Evolutionary conservation across 2,329 filamentous ascomycete species (phyloP), one percentile per base, ranked within the genome.

Genomic region (Exophiala oligosperma): DNA sequence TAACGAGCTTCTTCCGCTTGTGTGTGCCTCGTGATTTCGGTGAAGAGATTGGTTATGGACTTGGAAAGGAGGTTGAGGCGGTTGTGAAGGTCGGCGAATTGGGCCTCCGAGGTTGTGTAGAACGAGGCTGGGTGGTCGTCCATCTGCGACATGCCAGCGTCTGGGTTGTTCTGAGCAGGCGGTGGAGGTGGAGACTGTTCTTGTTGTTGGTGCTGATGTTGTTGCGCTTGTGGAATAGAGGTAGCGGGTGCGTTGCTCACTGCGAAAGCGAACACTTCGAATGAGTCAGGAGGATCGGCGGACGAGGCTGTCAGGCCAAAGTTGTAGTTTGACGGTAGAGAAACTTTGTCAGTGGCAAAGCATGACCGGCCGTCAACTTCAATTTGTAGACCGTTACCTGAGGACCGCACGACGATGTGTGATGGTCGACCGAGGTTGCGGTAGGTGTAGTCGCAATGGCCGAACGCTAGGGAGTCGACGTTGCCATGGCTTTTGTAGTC

Each of bases 271-370:
- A 92, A 94, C 65, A 96, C 74, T 75, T 99, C 94, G 69, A 97
- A 96, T 4, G 91, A 96, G 76, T 99, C 94, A 0, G 94, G 92
- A 68, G 86, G 92, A 66, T 97, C 93, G 29, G 91, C 90, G 2
- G 91, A 93, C 14, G 91, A 90, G 43, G 93, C 94, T 11, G 89
- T 91, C 66, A 99, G 78, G 67, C 94, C 94, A 65, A 96, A 90
- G 71, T 84, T 83, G 77, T 97, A 95, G 65, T 90, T 90, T 1
- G 81, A 68, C 2, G 93, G 94, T 24, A 99, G 82, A 61, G 79
- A 80, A 68, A 97, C 82, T 79, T 91, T 61, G 38, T 32, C 38
- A 24, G 52, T 58, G 49, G 65, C 55, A 76, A 99, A 97, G 79
- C 94, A 99, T 41, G 84, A 77, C 53, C 82, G 80, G 59, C 88